Percentiles rank a stretch among this genome's conserved stretches.
Conservation (phyloP, 345 rosid species). For the Physaria fendleri region DNA sequence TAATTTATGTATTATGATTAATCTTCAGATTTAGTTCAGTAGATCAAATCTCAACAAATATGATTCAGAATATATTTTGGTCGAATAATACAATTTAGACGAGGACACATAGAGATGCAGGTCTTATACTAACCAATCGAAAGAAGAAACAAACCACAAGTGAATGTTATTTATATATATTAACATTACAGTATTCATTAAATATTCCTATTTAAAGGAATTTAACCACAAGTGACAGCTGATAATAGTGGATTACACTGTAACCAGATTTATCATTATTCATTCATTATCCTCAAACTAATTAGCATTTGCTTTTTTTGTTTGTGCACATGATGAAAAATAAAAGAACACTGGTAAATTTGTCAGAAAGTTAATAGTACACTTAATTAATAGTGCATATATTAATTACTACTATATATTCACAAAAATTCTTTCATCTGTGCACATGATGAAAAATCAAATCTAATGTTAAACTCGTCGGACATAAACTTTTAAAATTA, state of each 20-base stretch:
- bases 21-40: slow-evolving; percentile 2
- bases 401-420: not conserved
- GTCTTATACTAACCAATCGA: slow-evolving; percentile 8
- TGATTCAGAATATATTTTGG: not conserved
- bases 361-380: not conserved
- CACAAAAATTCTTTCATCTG: not conserved
- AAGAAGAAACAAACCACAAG: slow-evolving; percentile 15
- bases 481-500: no score
- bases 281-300: slow-evolving; percentile 3
- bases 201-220: slow-evolving; percentile 9
- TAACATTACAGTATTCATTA: not conserved
- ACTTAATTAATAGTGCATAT: no score
- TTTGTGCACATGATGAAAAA: slow-evolving; percentile 17
- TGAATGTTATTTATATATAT: no score
- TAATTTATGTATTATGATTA: no score
- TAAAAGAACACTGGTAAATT: not conserved
- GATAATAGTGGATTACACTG: not conserved
- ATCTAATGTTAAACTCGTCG: no score
- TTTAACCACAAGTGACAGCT: slow-evolving; percentile 5
- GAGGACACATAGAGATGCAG: not conserved
- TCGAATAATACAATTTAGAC: not conserved
- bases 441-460: not conserved
- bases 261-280: slow-evolving; percentile 11
- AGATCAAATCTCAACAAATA: slow-evolving; percentile 12
- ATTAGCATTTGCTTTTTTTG: not conserved